Evolutionary conservation across 208 protist genomes (phyloP), one percentile per base, ranked within the genome.

Genomic region (Crithidia sp.): DNA sequence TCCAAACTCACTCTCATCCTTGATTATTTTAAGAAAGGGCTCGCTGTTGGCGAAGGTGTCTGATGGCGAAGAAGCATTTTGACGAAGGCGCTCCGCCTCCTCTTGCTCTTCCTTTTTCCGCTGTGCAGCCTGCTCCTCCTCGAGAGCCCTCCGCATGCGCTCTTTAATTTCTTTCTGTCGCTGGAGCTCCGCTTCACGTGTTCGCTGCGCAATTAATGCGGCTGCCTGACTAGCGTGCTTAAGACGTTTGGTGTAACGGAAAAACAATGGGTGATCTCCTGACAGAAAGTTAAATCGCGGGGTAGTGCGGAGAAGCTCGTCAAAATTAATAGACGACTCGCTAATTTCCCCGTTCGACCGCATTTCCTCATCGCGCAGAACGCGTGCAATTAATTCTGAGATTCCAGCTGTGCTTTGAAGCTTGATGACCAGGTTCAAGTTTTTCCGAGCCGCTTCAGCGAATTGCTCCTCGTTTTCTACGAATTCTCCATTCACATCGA

Each of bases 201-300:
- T 88, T 5, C 81, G 61, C 41, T 92, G 84, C 14, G 79, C 71
- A 76, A 95, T 84, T 16, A 93, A 57, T 61, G 83, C 79, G 19
- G 71, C 74, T 2, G 88, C 88, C n/a, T 92, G 84, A 2, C 81
- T 81, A 49, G 87, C 69, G 9, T 81, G 78, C 62, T 81, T 70
- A 12, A 94, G 69, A n/a, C 91, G 77, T 17, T 84, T 64, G 53
- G 73, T 90, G 71, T 90, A 95, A 6, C 91, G 79, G 2, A 82
- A 69, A 79, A 95, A 95, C 45, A 95, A 69, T 0, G 91, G 91
- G 67, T 95, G 91, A 16, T 86, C 74, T 28, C 71, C 73, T 0
- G 86, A 92, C 12, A 95, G 71, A 84, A 95, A 95, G 55, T 81
- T 85, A 69, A 87, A 95, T n/a, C 91, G 82, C 28, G 91, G 91